Percentiles rank a stretch among this genome's conserved stretches.
Evolutionary conservation across 1,284 basidiomycete species (phyloP).

Genomic region (Tilletiopsis washingtonensis): DNA sequence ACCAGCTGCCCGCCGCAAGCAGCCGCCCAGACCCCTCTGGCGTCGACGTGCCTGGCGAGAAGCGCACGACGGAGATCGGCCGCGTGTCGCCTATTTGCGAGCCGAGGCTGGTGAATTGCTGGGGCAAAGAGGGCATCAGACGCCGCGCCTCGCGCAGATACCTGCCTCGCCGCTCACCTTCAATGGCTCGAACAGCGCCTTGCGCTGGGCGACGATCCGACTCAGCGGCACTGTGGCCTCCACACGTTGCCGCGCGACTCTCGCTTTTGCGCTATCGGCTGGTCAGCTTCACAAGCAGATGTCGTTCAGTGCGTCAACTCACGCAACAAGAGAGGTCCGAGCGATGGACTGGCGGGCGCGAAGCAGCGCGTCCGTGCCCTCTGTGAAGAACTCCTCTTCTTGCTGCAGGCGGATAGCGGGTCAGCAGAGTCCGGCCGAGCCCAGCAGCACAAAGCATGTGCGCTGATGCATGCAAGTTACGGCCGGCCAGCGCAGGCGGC

Average conservation of each 20-base stretch:
- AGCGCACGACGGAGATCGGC: slow-evolving; percentile 85
- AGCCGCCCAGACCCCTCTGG: slow-evolving; percentile 50
- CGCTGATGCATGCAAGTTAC: slow-evolving; percentile 60
- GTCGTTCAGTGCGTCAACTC: slow-evolving; percentile 51
- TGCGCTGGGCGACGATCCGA: slow-evolving; percentile 81
- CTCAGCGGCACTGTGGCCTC: slow-evolving; percentile 80
- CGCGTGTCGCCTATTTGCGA: slow-evolving; percentile 96
- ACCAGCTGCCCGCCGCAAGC: slow-evolving; percentile 90
- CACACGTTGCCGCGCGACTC: slow-evolving; percentile 73
- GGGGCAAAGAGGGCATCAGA: slow-evolving; percentile 76
- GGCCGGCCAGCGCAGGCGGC: slow-evolving; percentile 10
- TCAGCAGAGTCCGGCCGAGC: too few species aligned
- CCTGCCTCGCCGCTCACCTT: too few species aligned
- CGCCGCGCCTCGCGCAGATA: too few species aligned
- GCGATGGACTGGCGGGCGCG: slow-evolving; percentile 75
- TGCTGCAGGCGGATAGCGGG: too few species aligned
- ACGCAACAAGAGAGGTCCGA: slow-evolving; percentile 86
- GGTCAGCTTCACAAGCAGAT: too few species aligned
- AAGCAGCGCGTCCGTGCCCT: slow-evolving; percentile 75
- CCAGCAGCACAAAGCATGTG: slow-evolving; percentile 57
- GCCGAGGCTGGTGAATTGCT: slow-evolving; percentile 80
- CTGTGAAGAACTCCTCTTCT: slow-evolving; percentile 92
- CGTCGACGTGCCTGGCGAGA: slow-evolving; percentile 71
- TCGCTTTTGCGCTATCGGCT: too few species aligned
- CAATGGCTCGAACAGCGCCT: too few species aligned